Percentiles rank a stretch among this genome's conserved stretches.
Conservation (phyloP, 2,329 filamentous ascomycete species). For the Exophiala xenobiotica region DNA sequence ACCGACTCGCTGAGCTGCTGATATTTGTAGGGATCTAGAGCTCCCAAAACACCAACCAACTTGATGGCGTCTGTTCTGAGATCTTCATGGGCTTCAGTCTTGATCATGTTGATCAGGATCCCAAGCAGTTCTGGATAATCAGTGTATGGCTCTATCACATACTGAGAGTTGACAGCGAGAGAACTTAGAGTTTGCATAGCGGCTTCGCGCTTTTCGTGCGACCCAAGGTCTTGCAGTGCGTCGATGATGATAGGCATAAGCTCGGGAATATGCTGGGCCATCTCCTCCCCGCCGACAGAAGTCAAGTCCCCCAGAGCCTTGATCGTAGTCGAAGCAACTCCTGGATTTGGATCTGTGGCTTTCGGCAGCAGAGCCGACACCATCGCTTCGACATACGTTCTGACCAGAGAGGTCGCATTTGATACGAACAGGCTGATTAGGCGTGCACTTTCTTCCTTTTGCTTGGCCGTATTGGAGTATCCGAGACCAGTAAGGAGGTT, state of each 20-base stretch:
- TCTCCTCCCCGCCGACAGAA: constrained; percentile 88
- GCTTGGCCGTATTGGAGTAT: constrained; percentile 88
- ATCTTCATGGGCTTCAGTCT: constrained; percentile 82
- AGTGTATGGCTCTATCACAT: constrained; percentile 93
- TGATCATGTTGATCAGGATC: constrained; percentile 89
- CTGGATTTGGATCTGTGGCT: constrained; percentile 77
- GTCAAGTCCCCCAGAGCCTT: constrained; percentile 93
- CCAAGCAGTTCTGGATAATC: constrained; percentile 93
- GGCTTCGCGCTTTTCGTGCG: constrained; percentile 83
- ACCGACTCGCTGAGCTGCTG: constrained; percentile 76
- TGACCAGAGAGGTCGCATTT: constrained; percentile 88
- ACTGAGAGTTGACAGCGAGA: constrained; percentile 91
- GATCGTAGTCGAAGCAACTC: constrained; percentile 91
- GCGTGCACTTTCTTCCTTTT: constrained; percentile 95
- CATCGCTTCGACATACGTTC: constrained; percentile 96
- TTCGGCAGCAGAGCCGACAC: constrained; percentile 92
- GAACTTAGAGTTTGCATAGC: constrained; percentile 88
- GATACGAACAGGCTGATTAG: constrained; percentile 88
- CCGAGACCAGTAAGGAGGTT: constrained; percentile 95
- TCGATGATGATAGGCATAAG: constrained; percentile 95
- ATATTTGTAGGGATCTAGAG: constrained; percentile 92
- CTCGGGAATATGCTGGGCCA: constrained; percentile 85
- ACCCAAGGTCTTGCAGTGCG: constrained; percentile 90
- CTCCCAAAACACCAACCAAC: constrained; percentile 90
- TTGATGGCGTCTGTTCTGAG: constrained; percentile 94